phyloP scores from a whole-genome alignment of 345 rosid genomes.

The Eucalyptus erythrocorys region DNA sequence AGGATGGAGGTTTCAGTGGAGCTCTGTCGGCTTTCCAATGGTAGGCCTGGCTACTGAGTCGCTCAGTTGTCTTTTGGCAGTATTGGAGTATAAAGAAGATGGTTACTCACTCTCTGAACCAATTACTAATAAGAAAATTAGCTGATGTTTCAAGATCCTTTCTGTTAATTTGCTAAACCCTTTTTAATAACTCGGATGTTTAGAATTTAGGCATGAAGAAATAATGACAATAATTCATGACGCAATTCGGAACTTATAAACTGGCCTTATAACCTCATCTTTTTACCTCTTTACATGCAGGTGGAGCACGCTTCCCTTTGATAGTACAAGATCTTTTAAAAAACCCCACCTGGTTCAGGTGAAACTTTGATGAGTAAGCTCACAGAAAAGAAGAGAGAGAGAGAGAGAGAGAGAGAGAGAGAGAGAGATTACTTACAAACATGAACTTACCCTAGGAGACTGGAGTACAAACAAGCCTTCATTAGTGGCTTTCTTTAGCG shows the following conservation, averaged over 20 bases:
- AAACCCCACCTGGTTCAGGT: slow-evolving; percentile 55
- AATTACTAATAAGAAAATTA: background rate
- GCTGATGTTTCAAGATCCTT: background rate
- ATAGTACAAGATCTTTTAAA: slow-evolving; percentile 68
- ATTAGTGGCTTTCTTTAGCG: background rate
- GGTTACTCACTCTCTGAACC: background rate
- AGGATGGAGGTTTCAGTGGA: background rate
- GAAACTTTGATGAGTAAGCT: background rate
- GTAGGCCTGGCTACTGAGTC: background rate
- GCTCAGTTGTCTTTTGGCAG: background rate
- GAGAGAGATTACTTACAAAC: background rate
- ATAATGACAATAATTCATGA: background rate
- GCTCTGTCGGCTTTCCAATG: background rate
- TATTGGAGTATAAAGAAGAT: background rate
- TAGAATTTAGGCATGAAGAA: background rate
- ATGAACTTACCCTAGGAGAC: background rate
- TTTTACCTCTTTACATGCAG: slow-evolving; percentile 67
- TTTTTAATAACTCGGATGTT: background rate
- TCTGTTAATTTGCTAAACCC: slow-evolving; percentile 2
- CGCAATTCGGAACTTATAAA: background rate
- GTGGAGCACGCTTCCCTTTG: slow-evolving; percentile 63
- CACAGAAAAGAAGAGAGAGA: background rate
- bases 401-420: background rate
- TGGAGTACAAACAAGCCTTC: background rate
- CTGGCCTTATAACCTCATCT: background rate